Base-by-base conservation (phyloP, 495 filamentous ascomycete genomes). In the Aspergillus steynii region DNA sequence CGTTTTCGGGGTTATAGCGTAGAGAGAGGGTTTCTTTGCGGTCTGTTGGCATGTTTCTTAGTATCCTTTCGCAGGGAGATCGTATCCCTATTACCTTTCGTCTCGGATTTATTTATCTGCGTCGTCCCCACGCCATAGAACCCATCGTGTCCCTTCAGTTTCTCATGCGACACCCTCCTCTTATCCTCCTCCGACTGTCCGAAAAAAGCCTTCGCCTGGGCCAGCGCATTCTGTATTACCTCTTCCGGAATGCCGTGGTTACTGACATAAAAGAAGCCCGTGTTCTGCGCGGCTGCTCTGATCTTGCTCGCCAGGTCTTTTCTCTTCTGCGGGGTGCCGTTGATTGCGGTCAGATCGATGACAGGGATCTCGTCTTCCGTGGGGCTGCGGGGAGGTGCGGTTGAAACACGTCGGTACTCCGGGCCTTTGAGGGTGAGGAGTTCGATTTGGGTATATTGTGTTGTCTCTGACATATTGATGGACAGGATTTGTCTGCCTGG, bases 191-290 rank as follows among this genome's bases (percentile, higher is more conserved):
- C 50, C 0, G 77, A 65, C 49, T 80, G 78, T 26, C 61, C 64
- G 67, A 86, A 86, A 63, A 84, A 86, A 0, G 62, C 65, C 25
- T 78, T 65, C 0, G 77, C 75, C 32, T 68, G 63, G 3, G 50
- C 29, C 5, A 73, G 55, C 47, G 82, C 81, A 12, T 60, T 62
- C 4, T 75, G 64, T 62, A 85, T 81, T 0, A 77, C 65, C 2
- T 75, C 70, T 25, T 79, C 74, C 0, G 75, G 53, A 32, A 85
- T 83, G 0, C 83, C 81, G 66, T 85, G 82, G 42, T 84, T 83
- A 65, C 75, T 77, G 61, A 83, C 70, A 58, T 85, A 84, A 65
- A 85, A 84, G 68, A 85, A 84, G 0, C 82, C 83, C 0, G 71
- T 82, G 50, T 75, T 80, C 15, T 79, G 71, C 26, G 78, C 77